phyloP scores from a whole-genome alignment of 1,284 basidiomycete species.

The Cystobasidium slooffiae region DNA sequence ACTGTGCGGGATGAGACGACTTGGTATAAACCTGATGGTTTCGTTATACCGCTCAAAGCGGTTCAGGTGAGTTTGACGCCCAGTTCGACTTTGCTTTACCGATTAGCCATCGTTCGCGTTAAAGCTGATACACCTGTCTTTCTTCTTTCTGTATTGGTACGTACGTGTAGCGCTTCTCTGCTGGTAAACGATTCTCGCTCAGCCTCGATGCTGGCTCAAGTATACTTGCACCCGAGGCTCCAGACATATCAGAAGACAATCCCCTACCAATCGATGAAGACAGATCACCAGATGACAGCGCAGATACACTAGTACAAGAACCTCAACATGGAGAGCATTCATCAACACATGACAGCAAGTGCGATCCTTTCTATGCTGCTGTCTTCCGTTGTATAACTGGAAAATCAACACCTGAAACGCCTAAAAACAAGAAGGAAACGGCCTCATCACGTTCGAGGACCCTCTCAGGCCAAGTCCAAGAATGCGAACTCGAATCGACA shows the following conservation, averaged over 20 bases:
- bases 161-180: conserved; percentile 23
- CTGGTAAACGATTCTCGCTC: conserved; percentile 32
- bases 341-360: neutral
- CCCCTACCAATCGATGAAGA: no score
- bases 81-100: conserved; percentile 6
- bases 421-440: neutral
- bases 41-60: conserved; percentile 85
- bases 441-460: neutral
- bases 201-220: conserved; percentile 18
- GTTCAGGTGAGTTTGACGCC: conserved; percentile 66
- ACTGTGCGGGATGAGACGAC: conserved; percentile 83
- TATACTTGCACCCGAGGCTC: neutral
- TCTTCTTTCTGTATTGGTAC: neutral
- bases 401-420: conserved; percentile 56
- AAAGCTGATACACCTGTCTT: neutral
- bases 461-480: no score
- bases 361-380: conserved; percentile 70
- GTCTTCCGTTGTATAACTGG: conserved; percentile 52
- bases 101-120: neutral
- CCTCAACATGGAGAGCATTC: neutral
- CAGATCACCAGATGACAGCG: neutral
- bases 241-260: neutral
- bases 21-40: conserved; percentile 81
- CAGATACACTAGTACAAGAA: neutral
- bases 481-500: neutral